Evolutionary conservation across 768 basidiomycete species (phyloP).

Genomic region (Leccinum longicurvipes): DNA sequence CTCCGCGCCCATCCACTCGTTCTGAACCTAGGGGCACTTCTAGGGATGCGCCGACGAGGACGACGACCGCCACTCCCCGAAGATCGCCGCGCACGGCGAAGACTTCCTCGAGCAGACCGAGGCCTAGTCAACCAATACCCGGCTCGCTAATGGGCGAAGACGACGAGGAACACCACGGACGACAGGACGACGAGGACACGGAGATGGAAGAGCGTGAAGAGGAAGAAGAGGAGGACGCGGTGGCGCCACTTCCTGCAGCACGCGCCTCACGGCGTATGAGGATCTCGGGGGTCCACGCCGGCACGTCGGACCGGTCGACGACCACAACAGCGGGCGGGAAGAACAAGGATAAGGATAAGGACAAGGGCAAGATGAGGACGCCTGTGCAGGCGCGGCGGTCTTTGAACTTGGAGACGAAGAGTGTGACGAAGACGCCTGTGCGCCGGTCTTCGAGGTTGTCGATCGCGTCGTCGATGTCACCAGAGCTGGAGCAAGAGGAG

Average conservation of each 20-base stretch:
- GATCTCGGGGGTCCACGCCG: constrained; percentile 7
- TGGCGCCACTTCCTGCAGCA: constrained; percentile 32
- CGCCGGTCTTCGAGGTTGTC: constrained; percentile 41
- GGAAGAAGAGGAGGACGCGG: constrained; percentile 33
- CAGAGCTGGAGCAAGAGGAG: constrained; percentile 15
- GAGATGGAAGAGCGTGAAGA: constrained; percentile 23
- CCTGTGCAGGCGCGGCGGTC: background rate
- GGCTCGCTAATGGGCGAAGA: constrained; percentile 43
- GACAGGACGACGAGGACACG: constrained; percentile 18
- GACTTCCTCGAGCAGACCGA: constrained; percentile 5
- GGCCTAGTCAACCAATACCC: constrained; percentile 36
- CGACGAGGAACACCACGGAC: constrained; percentile 24
- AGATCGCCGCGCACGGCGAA: constrained; percentile 1
- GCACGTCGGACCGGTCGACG: constrained; percentile 1
- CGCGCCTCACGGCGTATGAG: constrained; percentile 21
- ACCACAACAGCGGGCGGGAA: constrained; percentile 5
- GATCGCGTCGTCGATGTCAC: constrained; percentile 31
- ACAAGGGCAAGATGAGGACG: constrained; percentile 14
- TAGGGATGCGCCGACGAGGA: background rate
- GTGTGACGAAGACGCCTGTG: constrained; percentile 18
- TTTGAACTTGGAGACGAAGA: background rate
- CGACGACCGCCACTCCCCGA: background rate
- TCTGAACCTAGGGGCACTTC: constrained; percentile 10
- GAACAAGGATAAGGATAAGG: constrained; percentile 6
- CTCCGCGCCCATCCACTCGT: constrained; percentile 8